Percentiles rank a stretch among this genome's conserved stretches.
phyloP scores from a whole-genome alignment of 1,284 basidiomycete genomes.

The Sanghuangporus weigelae region DNA sequence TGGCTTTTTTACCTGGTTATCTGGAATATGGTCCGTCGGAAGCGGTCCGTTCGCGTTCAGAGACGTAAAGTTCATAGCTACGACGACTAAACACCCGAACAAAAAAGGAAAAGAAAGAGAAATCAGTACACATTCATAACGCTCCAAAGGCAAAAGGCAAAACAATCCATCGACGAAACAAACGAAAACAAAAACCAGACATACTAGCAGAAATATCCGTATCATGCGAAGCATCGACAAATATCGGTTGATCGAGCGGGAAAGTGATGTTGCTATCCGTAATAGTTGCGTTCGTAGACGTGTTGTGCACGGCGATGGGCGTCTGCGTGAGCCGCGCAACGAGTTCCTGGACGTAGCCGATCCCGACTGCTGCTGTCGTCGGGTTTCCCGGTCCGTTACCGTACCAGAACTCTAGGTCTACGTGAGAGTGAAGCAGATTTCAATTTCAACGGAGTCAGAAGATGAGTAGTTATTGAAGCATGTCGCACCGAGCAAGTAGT shows the following conservation, averaged over 20 bases:
- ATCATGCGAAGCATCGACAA: constrained; percentile 81
- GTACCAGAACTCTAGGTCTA: constrained; percentile 37
- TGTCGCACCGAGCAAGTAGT: constrained; percentile 64
- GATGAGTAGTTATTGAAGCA: background rate
- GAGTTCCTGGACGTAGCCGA: constrained; percentile 82
- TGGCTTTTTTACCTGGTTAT: constrained; percentile 36
- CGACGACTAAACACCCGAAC: constrained; percentile 35
- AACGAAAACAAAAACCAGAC: constrained; percentile 10
- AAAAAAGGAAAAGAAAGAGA: constrained; percentile 29
- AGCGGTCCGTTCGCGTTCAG: constrained; percentile 50
- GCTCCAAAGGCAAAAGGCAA: too few relatives aligned
- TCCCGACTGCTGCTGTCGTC: constrained; percentile 54
- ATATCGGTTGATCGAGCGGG: constrained; percentile 62
- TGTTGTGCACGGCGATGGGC: constrained; percentile 58
- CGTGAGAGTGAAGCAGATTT: constrained; percentile 26
- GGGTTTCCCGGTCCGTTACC: constrained; percentile 54
- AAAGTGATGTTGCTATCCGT: constrained; percentile 62
- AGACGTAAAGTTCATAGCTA: constrained; percentile 57
- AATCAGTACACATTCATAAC: too few relatives aligned
- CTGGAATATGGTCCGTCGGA: constrained; percentile 53
- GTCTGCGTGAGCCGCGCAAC: constrained; percentile 67
- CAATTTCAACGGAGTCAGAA: constrained; percentile 30
- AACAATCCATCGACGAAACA: too few relatives aligned
- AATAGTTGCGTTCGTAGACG: constrained; percentile 74
- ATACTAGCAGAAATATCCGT: constrained; percentile 37